phyloP scores from a whole-genome alignment of 2,329 filamentous ascomycete species.

The Sporothrix sp. region DNA sequence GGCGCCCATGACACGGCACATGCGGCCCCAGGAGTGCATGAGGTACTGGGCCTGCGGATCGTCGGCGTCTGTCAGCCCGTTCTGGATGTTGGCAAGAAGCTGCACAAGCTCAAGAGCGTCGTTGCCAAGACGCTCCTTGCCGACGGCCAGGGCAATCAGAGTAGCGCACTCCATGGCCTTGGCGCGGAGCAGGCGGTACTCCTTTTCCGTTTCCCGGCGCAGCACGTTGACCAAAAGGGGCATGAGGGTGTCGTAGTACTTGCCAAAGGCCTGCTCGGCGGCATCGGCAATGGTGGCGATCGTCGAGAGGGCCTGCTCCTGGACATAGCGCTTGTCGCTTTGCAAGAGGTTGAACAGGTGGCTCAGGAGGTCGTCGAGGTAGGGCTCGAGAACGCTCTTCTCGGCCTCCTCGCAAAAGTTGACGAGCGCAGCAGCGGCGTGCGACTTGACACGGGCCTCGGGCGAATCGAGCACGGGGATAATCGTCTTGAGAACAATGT shows the following conservation, averaged over 20 bases:
- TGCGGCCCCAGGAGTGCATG: slow-evolving; percentile 97
- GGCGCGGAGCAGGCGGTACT: slow-evolving; percentile 79
- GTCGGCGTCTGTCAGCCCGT: slow-evolving; percentile 77
- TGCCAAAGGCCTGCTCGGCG: slow-evolving; percentile 85
- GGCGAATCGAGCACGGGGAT: slow-evolving; percentile 84
- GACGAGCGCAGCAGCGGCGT: slow-evolving; percentile 92
- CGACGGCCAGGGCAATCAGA: slow-evolving; percentile 87
- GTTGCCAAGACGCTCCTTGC: slow-evolving; percentile 79
- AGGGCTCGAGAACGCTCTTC: slow-evolving; percentile 82
- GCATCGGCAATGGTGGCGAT: slow-evolving; percentile 99
- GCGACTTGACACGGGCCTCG: slow-evolving; percentile 89
- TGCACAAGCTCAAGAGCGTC: slow-evolving; percentile 85
- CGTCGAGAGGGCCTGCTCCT: slow-evolving; percentile 93
- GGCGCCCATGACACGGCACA: slow-evolving; percentile 85
- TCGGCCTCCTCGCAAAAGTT: slow-evolving; percentile 99
- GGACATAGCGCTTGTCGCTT: slow-evolving; percentile 89
- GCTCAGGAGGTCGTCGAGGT: slow-evolving; percentile 76
- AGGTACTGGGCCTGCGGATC: slow-evolving; percentile 95
- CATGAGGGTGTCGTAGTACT: slow-evolving; percentile 96
- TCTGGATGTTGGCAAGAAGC: slow-evolving; percentile 77
- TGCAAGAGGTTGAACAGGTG: slow-evolving; percentile 81
- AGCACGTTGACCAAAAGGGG: slow-evolving; percentile 85
- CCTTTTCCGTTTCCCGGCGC: slow-evolving; percentile 82
- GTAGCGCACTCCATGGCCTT: slow-evolving; percentile 99
- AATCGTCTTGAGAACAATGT: slow-evolving; percentile 76